Conservation (phyloP, 352 stramenopile genomes). For the Aphanomyces stellatus region DNA sequence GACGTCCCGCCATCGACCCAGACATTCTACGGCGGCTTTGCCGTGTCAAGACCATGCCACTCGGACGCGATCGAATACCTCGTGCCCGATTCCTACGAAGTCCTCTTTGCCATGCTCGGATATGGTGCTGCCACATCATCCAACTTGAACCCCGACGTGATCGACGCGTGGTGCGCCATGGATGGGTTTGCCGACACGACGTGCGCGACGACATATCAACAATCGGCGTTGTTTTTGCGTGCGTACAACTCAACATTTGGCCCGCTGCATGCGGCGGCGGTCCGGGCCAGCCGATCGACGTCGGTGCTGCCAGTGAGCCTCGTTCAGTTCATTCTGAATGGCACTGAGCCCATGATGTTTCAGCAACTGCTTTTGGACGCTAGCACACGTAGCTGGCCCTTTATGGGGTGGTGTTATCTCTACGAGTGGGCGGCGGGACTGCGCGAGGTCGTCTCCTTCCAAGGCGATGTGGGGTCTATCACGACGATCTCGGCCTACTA, state of each 20-base stretch:
- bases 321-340: conserved; percentile 11
- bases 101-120: conserved; percentile 1
- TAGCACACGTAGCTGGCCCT: background rate
- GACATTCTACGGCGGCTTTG: background rate
- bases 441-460: conserved; percentile 14
- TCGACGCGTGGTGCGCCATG: background rate
- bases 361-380: background rate
- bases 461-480: conserved; percentile 10
- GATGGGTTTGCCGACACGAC: background rate
- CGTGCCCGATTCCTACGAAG: background rate
- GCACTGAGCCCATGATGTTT: background rate
- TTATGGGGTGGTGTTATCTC: conserved; percentile 15
- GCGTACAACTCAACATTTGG: too few species aligned
- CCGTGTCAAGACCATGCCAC: background rate
- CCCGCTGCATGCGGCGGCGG: background rate
- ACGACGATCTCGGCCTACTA: conserved; percentile 6
- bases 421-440: conserved; percentile 14
- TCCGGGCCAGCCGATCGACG: background rate
- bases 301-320: background rate
- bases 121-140: too few species aligned
- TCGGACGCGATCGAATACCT: background rate
- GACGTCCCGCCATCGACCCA: background rate
- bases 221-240: background rate
- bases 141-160: background rate
- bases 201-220: background rate